These are phyloP conservation scores for Tolypocladium sp. DNA, from an alignment of 2,329 filamentous ascomycete species.

Conservation along the genomic window DNA sequence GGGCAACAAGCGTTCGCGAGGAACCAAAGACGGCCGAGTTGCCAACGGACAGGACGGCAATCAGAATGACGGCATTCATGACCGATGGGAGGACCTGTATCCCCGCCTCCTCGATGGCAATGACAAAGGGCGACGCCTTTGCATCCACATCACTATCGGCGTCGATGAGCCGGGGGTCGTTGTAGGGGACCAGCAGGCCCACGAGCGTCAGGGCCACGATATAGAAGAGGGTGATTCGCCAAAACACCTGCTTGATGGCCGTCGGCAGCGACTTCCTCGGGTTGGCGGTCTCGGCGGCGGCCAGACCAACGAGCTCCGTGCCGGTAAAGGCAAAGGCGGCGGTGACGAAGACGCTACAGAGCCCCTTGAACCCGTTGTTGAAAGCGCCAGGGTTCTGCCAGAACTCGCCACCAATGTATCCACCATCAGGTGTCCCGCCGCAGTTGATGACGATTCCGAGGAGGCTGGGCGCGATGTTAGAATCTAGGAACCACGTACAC, in stretches of 20 bases:
- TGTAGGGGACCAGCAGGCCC: conserved; percentile 71
- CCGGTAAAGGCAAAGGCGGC: conserved; percentile 70
- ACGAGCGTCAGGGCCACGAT: conserved; percentile 73
- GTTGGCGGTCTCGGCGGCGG: conserved; percentile 70
- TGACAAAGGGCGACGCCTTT: conserved; percentile 82
- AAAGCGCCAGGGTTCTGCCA: conserved; percentile 80
- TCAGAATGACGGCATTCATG: conserved; percentile 92
- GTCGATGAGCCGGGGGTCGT: conserved; percentile 52
- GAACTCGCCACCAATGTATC: conserved; percentile 71
- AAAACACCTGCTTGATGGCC: conserved; percentile 90
- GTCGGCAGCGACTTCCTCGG: conserved; percentile 74
- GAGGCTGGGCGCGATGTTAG: conserved; percentile 40
- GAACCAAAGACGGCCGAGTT: conserved; percentile 90
- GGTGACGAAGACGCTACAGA: conserved; percentile 69
- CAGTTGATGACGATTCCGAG: conserved; percentile 80
- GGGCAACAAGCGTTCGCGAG: conserved; percentile 78
- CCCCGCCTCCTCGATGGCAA: conserved; percentile 77
- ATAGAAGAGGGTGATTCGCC: conserved; percentile 88
- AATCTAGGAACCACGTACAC: neutral
- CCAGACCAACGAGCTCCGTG: conserved; percentile 67
- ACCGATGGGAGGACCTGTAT: conserved; percentile 75
- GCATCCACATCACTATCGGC: conserved; percentile 51
- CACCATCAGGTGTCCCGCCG: conserved; percentile 62
- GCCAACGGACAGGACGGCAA: conserved; percentile 82
- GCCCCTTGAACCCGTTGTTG: conserved; percentile 74